phyloP scores from a whole-genome alignment of 805 yeast species.

The Wickerhamomyces kurtzmanii region DNA sequence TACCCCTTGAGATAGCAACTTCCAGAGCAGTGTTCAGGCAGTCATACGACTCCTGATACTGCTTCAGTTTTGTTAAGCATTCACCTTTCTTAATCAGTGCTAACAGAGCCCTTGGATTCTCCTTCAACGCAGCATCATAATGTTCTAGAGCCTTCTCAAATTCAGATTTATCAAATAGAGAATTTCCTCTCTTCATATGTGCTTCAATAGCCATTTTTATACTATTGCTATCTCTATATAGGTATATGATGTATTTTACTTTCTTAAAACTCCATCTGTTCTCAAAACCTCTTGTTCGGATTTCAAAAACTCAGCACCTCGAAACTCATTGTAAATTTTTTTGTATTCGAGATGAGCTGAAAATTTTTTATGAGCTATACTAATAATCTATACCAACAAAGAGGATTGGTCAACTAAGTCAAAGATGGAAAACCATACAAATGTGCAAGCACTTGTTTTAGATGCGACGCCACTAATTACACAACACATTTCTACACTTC shows the following conservation, averaged over 20 bases:
- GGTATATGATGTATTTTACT: no score
- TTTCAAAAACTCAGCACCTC: no score
- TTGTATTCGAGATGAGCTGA: no score
- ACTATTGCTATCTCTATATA: no score
- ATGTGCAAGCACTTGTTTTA: conserved; percentile 54
- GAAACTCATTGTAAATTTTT: no score
- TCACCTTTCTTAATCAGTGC: conserved; percentile 35
- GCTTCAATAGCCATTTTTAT: conserved; percentile 21
- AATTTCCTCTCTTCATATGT: conserved; percentile 25
- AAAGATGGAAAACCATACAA: conserved; percentile 6
- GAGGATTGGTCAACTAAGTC: no score
- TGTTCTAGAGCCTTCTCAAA: conserved; percentile 29
- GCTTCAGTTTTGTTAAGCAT: conserved; percentile 30
- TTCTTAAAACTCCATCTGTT: no score
- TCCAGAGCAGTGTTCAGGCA: conserved; percentile 32
- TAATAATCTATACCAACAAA: no score
- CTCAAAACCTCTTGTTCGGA: no score
- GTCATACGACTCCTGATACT: conserved; percentile 30
- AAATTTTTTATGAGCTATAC: no score
- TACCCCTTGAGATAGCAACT: conserved; percentile 32
- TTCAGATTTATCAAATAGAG: conserved; percentile 28
- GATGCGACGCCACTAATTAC: conserved; percentile 96
- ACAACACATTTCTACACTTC: conserved; percentile 66
- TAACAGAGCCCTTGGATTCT: conserved; percentile 32
- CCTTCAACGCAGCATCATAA: conserved; percentile 26